These are phyloP conservation scores for Austroboletus olivaceoglutinosus DNA, from an alignment of 1,284 basidiomycete species.

Conservation along the genomic window DNA sequence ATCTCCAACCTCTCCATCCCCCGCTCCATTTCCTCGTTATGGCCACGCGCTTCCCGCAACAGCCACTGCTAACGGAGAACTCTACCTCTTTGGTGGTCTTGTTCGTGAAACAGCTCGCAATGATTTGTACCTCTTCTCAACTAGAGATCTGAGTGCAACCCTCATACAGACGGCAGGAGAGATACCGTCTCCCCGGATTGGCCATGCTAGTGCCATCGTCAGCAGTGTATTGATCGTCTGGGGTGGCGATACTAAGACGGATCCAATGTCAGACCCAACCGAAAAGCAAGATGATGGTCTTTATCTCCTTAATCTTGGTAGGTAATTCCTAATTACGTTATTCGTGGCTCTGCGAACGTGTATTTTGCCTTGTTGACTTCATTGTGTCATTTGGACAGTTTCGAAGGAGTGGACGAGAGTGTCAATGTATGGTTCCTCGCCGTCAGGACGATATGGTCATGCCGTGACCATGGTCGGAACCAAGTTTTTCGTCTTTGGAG, in stretches of 20 bases:
- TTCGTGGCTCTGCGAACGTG: neutral
- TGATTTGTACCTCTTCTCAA: slow-evolving; percentile 90
- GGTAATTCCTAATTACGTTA: slow-evolving; percentile 31
- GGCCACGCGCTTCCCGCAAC: slow-evolving; percentile 93
- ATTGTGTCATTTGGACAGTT: slow-evolving; percentile 41
- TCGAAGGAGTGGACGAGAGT: slow-evolving; percentile 95
- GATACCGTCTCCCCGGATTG: slow-evolving; percentile 86
- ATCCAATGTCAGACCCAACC: slow-evolving; percentile 59
- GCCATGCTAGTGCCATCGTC: slow-evolving; percentile 94
- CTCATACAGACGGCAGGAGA: slow-evolving; percentile 89
- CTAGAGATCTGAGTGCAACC: slow-evolving; percentile 73
- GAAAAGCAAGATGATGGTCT: slow-evolving; percentile 92
- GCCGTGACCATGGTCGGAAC: slow-evolving; percentile 91
- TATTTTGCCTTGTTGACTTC: slow-evolving; percentile 7
- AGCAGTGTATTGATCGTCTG: slow-evolving; percentile 96
- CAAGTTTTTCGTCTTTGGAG: slow-evolving; percentile 94
- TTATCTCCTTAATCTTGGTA: slow-evolving; percentile 94
- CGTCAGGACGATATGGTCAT: slow-evolving; percentile 93
- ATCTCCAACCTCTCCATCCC: slow-evolving; percentile 61
- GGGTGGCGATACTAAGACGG: slow-evolving; percentile 94
- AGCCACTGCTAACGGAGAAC: slow-evolving; percentile 79
- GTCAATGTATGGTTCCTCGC: slow-evolving; percentile 69
- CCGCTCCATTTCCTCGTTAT: slow-evolving; percentile 94
- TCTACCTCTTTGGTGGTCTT: slow-evolving; percentile 96
- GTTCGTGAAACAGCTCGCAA: slow-evolving; percentile 91